phyloP scores from a whole-genome alignment of 768 basidiomycete genomes.

The Suillus subalutaceus region DNA sequence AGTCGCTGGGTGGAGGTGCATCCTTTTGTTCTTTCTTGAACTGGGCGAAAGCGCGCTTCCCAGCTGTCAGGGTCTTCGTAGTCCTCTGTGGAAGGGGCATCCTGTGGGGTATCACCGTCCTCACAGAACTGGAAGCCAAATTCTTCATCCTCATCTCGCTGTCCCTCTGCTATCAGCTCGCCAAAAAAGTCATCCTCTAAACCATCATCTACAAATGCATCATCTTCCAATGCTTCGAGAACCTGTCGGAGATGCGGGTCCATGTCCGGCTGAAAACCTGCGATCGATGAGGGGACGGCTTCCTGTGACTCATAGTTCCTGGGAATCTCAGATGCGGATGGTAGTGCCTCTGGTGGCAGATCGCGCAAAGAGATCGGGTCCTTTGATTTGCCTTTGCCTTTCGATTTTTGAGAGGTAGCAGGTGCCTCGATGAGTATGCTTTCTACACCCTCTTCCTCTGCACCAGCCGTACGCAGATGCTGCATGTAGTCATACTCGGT shows the following conservation, averaged over 20 bases:
- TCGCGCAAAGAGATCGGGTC: slow-evolving; percentile 49
- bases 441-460: slow-evolving; percentile 80
- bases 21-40: slow-evolving; percentile 64
- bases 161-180: slow-evolving; percentile 72
- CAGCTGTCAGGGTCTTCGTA: slow-evolving; percentile 53
- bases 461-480: slow-evolving; percentile 81
- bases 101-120: slow-evolving; percentile 29
- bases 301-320: slow-evolving; percentile 76
- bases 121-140: slow-evolving; percentile 71
- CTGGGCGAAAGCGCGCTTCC: slow-evolving; percentile 77
- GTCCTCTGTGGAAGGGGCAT: slow-evolving; percentile 29
- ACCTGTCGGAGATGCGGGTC: slow-evolving; percentile 93
- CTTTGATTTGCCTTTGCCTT: slow-evolving; percentile 42
- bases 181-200: slow-evolving; percentile 78
- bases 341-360: slow-evolving; percentile 70
- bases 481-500: slow-evolving; percentile 98
- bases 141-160: slow-evolving; percentile 62
- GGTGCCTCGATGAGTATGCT: slow-evolving; percentile 83
- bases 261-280: slow-evolving; percentile 94
- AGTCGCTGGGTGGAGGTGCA: slow-evolving; percentile 34
- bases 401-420: slow-evolving; percentile 36
- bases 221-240: slow-evolving; percentile 93
- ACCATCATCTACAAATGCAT: slow-evolving; percentile 85
- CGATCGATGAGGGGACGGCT: slow-evolving; percentile 77
- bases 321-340: slow-evolving; percentile 75